phyloP scores from a whole-genome alignment of 2,329 filamentous ascomycete species.

The Tolypocladium tropicale region DNA sequence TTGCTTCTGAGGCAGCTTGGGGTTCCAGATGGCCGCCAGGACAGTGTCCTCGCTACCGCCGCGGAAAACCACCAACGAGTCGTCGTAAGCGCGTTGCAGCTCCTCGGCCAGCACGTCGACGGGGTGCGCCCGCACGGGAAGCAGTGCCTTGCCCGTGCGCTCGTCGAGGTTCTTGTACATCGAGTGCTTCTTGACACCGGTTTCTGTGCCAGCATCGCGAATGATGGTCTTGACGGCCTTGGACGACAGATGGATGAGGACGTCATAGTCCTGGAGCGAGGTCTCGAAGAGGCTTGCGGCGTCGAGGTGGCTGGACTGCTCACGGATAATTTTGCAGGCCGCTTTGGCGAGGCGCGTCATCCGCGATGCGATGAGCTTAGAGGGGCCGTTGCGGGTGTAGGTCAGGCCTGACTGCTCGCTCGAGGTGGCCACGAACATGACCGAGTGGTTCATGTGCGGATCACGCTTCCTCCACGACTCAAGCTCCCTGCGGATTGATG shows the following conservation, averaged over 20 bases:
- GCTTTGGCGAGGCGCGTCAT: constrained; percentile 75
- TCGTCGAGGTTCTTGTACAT: constrained; percentile 75
- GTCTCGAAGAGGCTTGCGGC: constrained; percentile 54
- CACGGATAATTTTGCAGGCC: constrained; percentile 52
- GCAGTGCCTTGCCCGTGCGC: constrained; percentile 32
- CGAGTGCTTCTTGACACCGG: constrained; percentile 27
- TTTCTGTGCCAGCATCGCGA: constrained; percentile 25
- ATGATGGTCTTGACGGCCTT: constrained; percentile 35
- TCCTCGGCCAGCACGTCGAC: constrained; percentile 55
- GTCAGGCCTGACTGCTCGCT: constrained; percentile 67
- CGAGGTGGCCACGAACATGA: constrained; percentile 72
- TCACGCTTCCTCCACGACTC: constrained; percentile 82
- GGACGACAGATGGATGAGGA: constrained; percentile 62
- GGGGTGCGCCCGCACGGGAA: constrained; percentile 48
- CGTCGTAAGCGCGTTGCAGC: constrained; percentile 55
- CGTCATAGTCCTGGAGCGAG: constrained; percentile 69
- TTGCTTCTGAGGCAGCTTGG: constrained; percentile 37
- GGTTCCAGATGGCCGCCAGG: constrained; percentile 50
- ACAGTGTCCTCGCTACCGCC: constrained; percentile 49
- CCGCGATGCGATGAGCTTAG: constrained; percentile 73
- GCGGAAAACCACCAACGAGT: constrained; percentile 70
- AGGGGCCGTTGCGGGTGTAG: constrained; percentile 63
- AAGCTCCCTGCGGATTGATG: constrained; percentile 59
- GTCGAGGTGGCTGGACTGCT: constrained; percentile 42
- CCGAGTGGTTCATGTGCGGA: constrained; percentile 73